Percentiles rank a stretch among this genome's conserved stretches.
Conservation (phyloP, 495 filamentous ascomycete species). For the Penicillium silybi region DNA sequence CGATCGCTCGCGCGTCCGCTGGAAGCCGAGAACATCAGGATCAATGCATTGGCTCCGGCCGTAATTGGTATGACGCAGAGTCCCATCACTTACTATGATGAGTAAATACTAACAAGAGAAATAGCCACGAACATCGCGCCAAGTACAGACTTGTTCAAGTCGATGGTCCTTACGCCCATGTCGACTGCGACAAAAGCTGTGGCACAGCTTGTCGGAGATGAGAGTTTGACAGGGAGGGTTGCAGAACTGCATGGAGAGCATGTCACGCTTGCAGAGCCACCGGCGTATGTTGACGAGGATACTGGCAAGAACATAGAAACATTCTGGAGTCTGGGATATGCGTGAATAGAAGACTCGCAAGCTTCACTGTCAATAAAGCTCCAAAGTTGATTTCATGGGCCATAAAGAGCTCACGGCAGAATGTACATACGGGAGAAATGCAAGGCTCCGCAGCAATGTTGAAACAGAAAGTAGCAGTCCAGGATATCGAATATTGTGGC, state of each 20-base stretch:
- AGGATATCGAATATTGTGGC: constrained; percentile 1
- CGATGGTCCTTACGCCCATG: constrained; percentile 54
- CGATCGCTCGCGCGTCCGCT: constrained; percentile 41
- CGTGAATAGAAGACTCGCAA: constrained; percentile 14
- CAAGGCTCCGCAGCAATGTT: background rate
- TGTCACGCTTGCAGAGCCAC: constrained; percentile 46
- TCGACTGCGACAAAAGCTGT: constrained; percentile 44
- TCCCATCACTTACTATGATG: background rate
- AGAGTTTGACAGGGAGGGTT: constrained; percentile 39
- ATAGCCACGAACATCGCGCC: constrained; percentile 49
- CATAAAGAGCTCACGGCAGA: background rate
- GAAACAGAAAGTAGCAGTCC: background rate
- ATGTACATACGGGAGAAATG: background rate
- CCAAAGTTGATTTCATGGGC: background rate
- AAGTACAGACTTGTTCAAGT: constrained; percentile 38
- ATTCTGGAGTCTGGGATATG: constrained; percentile 44
- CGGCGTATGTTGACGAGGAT: constrained; percentile 50
- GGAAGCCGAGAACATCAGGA: constrained; percentile 40
- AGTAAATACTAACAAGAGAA: background rate
- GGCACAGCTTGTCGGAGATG: constrained; percentile 37
- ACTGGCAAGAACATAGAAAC: constrained; percentile 46
- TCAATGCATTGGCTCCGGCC: constrained; percentile 53
- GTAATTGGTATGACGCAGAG: constrained; percentile 36
- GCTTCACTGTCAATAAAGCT: background rate
- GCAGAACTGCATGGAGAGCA: constrained; percentile 53